Evolutionary conservation across 2,329 filamentous ascomycete species (phyloP).

Genomic region (Alternaria panax): DNA sequence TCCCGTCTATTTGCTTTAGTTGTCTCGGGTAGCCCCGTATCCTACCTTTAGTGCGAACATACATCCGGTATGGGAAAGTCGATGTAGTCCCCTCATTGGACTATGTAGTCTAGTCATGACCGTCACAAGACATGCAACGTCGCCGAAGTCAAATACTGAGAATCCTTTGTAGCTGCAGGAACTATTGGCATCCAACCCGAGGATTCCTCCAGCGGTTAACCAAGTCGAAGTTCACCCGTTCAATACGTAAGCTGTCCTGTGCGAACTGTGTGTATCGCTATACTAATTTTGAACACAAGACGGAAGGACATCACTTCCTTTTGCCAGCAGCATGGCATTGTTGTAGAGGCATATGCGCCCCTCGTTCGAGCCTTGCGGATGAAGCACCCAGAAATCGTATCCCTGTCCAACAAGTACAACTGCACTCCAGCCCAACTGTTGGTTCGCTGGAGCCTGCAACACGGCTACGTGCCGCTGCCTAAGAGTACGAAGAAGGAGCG

Average conservation of each 20-base stretch:
- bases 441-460: constrained; percentile 79
- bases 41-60: constrained; percentile 7
- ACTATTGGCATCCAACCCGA: constrained; percentile 68
- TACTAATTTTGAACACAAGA: constrained; percentile 65
- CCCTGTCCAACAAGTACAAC: constrained; percentile 70
- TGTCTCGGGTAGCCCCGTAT: constrained; percentile 13
- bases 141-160: constrained; percentile 22
- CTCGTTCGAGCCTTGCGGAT: constrained; percentile 75
- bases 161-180: constrained; percentile 67
- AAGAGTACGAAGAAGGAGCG: constrained; percentile 72
- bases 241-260: constrained; percentile 49
- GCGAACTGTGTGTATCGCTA: not conserved
- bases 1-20: constrained; percentile 6
- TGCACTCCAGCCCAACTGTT: constrained; percentile 77
- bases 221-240: constrained; percentile 84
- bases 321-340: constrained; percentile 71
- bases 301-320: constrained; percentile 70
- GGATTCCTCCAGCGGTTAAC: constrained; percentile 73
- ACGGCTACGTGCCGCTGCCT: constrained; percentile 74
- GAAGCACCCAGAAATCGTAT: constrained; percentile 68
- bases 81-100: constrained; percentile 2
- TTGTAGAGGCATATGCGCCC: constrained; percentile 81
- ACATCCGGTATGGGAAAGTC: constrained; percentile 5
- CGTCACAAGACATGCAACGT: constrained; percentile 1
- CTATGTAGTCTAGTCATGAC: constrained; percentile 2